Evolutionary conservation across 768 basidiomycete genomes (phyloP).

Genomic region (Leucosporidium yakuticum): DNA sequence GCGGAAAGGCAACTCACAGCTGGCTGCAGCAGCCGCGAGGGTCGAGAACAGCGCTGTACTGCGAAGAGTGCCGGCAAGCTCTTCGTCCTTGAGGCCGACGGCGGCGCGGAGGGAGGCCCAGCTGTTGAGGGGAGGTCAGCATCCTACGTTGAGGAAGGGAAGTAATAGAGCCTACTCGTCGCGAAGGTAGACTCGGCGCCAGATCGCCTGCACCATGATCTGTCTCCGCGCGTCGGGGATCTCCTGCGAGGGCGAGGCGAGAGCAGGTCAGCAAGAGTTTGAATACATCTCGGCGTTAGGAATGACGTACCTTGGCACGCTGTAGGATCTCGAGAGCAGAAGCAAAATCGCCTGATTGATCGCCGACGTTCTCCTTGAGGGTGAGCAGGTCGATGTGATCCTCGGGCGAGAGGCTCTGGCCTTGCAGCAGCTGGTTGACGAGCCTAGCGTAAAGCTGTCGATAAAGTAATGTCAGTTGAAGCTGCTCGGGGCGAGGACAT

Average conservation of each 20-base stretch:
- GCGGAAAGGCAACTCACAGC: conserved; percentile 18
- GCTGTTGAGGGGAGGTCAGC: conserved; percentile 46
- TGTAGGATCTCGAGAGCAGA: conserved; percentile 49
- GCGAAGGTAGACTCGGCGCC: conserved; percentile 80
- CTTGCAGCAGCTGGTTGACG: conserved; percentile 64
- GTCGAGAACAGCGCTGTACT: conserved; percentile 69
- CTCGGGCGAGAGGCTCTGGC: conserved; percentile 67
- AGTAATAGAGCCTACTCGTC: conserved; percentile 61
- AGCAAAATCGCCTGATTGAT: conserved; percentile 49
- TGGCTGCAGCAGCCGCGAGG: conserved; percentile 42
- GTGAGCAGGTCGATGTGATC: conserved; percentile 77
- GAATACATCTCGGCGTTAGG: not conserved
- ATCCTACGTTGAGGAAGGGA: not conserved
- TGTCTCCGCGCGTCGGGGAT: conserved; percentile 64
- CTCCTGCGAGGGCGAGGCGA: conserved; percentile 46
- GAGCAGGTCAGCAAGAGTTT: not conserved
- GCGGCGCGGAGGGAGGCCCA: conserved; percentile 74
- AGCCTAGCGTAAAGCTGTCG: conserved; percentile 64
- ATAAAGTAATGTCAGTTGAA: not conserved
- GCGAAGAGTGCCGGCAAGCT: conserved; percentile 64
- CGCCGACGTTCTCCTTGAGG: conserved; percentile 65
- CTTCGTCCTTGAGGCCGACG: conserved; percentile 65
- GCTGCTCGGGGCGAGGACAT: conserved; percentile 12
- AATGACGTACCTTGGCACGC: conserved; percentile 47
- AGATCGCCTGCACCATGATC: conserved; percentile 67